A percentile compares a stretch with the other conserved stretches of the same genome.
Conservation (phyloP, 352 stramenopile species). For the Pythium rishiriense region DNA sequence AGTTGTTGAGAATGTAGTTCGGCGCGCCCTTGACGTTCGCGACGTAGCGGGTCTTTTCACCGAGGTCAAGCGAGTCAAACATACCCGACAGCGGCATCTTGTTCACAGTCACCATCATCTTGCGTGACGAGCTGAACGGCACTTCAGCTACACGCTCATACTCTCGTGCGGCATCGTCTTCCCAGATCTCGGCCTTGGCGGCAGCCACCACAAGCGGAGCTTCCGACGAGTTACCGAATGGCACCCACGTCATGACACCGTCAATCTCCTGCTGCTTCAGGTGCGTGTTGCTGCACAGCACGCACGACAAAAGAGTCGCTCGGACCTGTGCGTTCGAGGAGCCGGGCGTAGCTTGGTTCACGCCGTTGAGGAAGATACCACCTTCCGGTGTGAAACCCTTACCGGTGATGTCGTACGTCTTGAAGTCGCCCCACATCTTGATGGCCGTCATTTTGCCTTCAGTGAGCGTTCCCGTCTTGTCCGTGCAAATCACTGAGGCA, state of each 20-base stretch:
- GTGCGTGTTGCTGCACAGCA: slow-evolving; percentile 79
- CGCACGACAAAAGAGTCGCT: slow-evolving; percentile 54
- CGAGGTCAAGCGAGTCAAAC: slow-evolving; percentile 44
- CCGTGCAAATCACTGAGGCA: slow-evolving; percentile 91
- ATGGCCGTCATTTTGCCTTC: slow-evolving; percentile 84
- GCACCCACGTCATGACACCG: slow-evolving; percentile 47
- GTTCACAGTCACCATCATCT: slow-evolving; percentile 93
- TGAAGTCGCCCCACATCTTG: slow-evolving; percentile 75
- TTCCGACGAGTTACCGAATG: slow-evolving; percentile 73
- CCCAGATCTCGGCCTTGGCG: slow-evolving; percentile 65
- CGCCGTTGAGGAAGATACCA: slow-evolving; percentile 46
- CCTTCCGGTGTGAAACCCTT: slow-evolving; percentile 65
- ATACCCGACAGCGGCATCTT: slow-evolving; percentile 36
- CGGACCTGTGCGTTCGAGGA: slow-evolving; percentile 56
- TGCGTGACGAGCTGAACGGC: slow-evolving; percentile 94
- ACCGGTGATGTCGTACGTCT: slow-evolving; percentile 63
- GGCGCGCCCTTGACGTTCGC: slow-evolving; percentile 67
- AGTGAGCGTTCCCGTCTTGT: slow-evolving; percentile 96
- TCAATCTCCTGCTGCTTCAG: slow-evolving; percentile 64
- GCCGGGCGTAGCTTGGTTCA: slow-evolving; percentile 38
- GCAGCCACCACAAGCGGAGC: slow-evolving; percentile 72
- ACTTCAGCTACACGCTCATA: slow-evolving; percentile 88
- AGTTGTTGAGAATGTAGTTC: slow-evolving; percentile 75
- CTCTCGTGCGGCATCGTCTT: slow-evolving; percentile 48
- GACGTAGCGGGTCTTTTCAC: slow-evolving; percentile 42